A percentile compares a stretch with the other conserved stretches of the same genome.
Evolutionary conservation across 305 asterid species (phyloP).

Genomic region (Nicotiana rustica): DNA sequence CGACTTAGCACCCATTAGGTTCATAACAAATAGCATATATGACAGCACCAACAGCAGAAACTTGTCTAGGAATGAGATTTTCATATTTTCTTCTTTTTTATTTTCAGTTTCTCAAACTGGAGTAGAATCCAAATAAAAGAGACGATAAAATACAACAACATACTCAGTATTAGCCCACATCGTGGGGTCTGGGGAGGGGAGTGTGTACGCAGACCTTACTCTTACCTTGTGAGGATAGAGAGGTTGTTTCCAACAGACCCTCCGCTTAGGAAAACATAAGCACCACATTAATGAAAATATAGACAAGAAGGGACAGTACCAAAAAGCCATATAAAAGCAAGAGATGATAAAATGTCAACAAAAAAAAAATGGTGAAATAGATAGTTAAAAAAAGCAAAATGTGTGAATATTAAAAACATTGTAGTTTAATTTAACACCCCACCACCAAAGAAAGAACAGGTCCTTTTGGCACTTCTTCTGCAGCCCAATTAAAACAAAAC

Average conservation of each 20-base stretch:
- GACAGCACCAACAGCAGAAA: constrained; percentile 24
- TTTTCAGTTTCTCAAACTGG: not conserved
- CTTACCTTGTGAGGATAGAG: no score
- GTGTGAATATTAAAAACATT: not conserved
- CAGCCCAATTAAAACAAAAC: not conserved
- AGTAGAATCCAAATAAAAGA: constrained; percentile 4
- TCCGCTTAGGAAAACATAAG: no score
- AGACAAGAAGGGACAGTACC: no score
- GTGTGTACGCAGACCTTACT: no score
- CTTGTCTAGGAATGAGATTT: not conserved
- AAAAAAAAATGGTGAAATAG: not conserved
- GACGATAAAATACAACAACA: not conserved
- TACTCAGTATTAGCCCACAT: no score
- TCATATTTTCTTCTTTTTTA: not conserved
- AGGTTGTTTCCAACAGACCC: no score
- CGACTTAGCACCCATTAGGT: not conserved
- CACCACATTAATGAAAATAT: no score
- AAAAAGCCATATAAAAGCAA: no score
- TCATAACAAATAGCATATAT: not conserved
- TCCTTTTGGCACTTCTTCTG: not conserved
- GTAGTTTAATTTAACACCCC: not conserved
- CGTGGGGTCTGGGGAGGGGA: no score
- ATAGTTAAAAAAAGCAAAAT: not conserved
- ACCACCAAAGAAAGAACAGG: not conserved
- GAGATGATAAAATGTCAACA: not conserved